These are phyloP conservation scores for Parasitella parasitica DNA, from an alignment of 371 early-diverging fungal genomes.

Conservation along the genomic window DNA sequence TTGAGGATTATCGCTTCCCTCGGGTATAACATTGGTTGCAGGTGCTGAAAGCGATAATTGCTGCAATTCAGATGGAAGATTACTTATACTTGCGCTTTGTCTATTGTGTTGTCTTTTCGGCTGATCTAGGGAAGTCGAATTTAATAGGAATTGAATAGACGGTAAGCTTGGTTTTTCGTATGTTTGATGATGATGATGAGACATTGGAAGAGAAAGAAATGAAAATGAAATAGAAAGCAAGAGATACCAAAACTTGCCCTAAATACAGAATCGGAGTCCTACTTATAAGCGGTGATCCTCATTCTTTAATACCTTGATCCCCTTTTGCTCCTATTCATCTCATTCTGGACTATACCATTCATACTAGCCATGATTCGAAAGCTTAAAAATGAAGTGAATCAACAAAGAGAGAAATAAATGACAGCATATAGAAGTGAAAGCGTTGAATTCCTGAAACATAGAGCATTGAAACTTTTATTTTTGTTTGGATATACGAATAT, in stretches of 20 bases:
- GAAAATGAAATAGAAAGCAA: constrained; percentile 2
- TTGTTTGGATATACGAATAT: too few species aligned
- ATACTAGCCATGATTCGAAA: too few species aligned
- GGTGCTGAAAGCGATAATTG: constrained; percentile 26
- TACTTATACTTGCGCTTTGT: constrained; percentile 17
- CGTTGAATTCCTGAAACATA: too few species aligned
- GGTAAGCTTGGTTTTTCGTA: constrained; percentile 25
- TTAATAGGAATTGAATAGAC: constrained; percentile 26
- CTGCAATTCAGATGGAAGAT: constrained; percentile 27
- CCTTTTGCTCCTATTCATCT: not conserved
- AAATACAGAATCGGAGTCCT: not conserved
- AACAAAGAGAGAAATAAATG: too few species aligned
- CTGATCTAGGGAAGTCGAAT: not conserved
- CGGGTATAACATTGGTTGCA: constrained; percentile 12
- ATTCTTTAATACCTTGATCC: not conserved
- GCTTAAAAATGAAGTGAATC: too few species aligned
- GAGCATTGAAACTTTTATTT: too few species aligned
- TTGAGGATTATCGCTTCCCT: constrained; percentile 9
- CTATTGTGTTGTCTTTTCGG: not conserved
- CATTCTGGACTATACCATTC: too few species aligned
- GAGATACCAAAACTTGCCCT: not conserved
- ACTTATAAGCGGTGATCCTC: not conserved
- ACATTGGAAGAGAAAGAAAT: constrained; percentile 13
- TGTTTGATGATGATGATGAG: not conserved
- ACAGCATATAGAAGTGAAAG: too few species aligned